Evolutionary conservation across 1,284 basidiomycete species (phyloP).

Genomic region (Malassezia globosa): DNA sequence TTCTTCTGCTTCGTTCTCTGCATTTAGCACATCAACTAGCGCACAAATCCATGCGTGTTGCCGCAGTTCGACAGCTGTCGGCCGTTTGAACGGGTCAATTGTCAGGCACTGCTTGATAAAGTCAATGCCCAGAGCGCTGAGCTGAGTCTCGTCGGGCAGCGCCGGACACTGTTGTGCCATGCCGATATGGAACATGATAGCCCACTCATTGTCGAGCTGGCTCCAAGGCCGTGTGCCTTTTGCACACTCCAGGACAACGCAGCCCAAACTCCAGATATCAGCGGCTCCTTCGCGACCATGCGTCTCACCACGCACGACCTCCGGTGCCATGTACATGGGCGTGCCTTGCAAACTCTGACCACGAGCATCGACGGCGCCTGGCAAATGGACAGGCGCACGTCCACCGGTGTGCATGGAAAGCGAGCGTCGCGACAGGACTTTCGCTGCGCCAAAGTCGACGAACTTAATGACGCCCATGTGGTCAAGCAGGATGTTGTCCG

Average conservation of each 20-base stretch:
- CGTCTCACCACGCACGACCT: conserved; percentile 72
- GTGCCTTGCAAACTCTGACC: conserved; percentile 63
- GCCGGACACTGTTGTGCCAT: conserved; percentile 94
- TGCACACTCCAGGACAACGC: conserved; percentile 88
- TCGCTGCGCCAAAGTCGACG: conserved; percentile 97
- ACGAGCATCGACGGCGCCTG: conserved; percentile 23
- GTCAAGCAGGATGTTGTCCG: conserved; percentile 93
- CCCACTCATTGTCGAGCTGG: conserved; percentile 98
- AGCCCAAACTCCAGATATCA: conserved; percentile 95
- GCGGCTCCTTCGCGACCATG: conserved; percentile 79
- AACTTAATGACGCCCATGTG: conserved; percentile 90
- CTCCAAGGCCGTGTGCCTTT: conserved; percentile 97
- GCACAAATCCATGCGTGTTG: conserved; percentile 72
- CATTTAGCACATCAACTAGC: conserved; percentile 40
- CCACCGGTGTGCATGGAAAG: conserved; percentile 34
- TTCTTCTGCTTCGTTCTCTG: conserved; percentile 30
- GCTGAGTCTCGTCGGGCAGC: conserved; percentile 76
- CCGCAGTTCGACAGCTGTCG: conserved; percentile 73
- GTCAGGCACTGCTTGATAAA: conserved; percentile 87
- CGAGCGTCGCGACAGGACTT: conserved; percentile 80
- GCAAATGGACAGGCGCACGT: conserved; percentile 18
- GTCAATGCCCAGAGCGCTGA: conserved; percentile 78
- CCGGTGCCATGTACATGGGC: conserved; percentile 99
- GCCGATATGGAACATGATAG: conserved; percentile 98
- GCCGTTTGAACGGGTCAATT: conserved; percentile 72